Conservation (phyloP, 1,284 basidiomycete genomes). For the Leccinum subatratum region DNA sequence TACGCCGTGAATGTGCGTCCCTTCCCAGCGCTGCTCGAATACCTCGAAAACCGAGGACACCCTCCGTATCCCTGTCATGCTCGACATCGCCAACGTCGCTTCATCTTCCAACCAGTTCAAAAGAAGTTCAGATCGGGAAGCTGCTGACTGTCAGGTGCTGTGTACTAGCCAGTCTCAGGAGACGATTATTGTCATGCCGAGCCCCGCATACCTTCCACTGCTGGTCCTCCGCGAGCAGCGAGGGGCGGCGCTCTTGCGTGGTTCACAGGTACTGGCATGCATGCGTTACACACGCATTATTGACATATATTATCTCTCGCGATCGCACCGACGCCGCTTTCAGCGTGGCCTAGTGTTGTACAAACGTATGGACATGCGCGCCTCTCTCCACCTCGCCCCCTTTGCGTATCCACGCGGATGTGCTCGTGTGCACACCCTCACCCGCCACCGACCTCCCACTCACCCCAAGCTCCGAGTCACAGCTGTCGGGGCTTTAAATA, state of each 20-base stretch:
- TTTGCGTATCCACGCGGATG: no score
- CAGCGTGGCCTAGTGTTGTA: constrained; percentile 2
- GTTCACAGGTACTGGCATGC: constrained; percentile 83
- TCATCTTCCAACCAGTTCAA: constrained; percentile 70
- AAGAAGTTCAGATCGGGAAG: constrained; percentile 72
- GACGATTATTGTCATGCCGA: constrained; percentile 77
- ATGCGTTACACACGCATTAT: constrained; percentile 77
- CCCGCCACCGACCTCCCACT: no score
- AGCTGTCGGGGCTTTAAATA: no score
- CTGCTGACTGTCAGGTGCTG: constrained; percentile 86
- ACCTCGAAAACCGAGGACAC: constrained; percentile 81
- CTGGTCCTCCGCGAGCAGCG: constrained; percentile 78
- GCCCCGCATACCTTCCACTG: constrained; percentile 65
- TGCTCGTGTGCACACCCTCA: no score
- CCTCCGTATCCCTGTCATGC: constrained; percentile 81
- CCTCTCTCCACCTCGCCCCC: no score
- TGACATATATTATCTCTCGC: constrained; percentile 71
- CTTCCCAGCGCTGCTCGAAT: constrained; percentile 71
- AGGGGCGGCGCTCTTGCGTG: constrained; percentile 71
- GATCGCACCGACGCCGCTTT: constrained; percentile 52
- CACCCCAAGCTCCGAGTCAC: no score
- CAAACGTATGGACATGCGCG: no score
- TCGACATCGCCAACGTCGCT: constrained; percentile 85
- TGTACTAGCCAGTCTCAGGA: constrained; percentile 86
- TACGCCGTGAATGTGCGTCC: constrained; percentile 75